Evolutionary conservation across 2,329 filamentous ascomycete genomes (phyloP).

Genomic region (Immersiporthe knoxdaviesiana): DNA sequence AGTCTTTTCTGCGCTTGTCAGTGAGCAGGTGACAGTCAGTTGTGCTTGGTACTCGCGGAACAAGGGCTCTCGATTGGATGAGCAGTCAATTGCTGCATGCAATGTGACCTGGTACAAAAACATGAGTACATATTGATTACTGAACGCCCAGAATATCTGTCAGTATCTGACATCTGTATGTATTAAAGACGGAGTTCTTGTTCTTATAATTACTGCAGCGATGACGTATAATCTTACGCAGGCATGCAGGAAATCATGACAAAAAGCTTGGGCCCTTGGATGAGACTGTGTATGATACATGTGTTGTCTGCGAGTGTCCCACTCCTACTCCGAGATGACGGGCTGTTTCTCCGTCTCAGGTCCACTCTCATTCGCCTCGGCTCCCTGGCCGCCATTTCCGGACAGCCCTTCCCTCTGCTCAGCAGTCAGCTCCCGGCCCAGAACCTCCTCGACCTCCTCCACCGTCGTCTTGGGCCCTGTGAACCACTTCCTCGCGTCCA

Average conservation of each 20-base stretch:
- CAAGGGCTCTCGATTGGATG: neutral
- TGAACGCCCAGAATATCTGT: neutral
- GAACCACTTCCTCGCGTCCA: constrained; percentile 63
- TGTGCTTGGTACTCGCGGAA: neutral
- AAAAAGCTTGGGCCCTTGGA: neutral
- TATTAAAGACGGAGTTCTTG: too few species aligned
- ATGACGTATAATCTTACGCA: neutral
- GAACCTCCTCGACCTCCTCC: constrained; percentile 37
- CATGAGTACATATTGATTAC: neutral
- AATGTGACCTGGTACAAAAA: neutral
- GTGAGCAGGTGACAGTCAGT: neutral
- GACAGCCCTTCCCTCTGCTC: constrained; percentile 25
- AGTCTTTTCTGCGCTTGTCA: neutral
- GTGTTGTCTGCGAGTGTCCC: neutral
- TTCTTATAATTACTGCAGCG: neutral
- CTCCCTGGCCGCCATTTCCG: neutral
- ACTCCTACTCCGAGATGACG: constrained; percentile 1
- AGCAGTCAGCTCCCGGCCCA: constrained; percentile 30
- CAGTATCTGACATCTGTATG: neutral
- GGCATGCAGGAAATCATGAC: neutral
- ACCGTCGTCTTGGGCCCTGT: constrained; percentile 62
- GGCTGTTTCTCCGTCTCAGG: constrained; percentile 17
- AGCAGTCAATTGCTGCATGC: neutral
- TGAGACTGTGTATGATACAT: neutral
- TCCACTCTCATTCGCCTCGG: constrained; percentile 13